A percentile compares a stretch with the other conserved stretches of the same genome.
Conservation (phyloP, 139 green algal genomes). For the Micractinium conductrix region DNA sequence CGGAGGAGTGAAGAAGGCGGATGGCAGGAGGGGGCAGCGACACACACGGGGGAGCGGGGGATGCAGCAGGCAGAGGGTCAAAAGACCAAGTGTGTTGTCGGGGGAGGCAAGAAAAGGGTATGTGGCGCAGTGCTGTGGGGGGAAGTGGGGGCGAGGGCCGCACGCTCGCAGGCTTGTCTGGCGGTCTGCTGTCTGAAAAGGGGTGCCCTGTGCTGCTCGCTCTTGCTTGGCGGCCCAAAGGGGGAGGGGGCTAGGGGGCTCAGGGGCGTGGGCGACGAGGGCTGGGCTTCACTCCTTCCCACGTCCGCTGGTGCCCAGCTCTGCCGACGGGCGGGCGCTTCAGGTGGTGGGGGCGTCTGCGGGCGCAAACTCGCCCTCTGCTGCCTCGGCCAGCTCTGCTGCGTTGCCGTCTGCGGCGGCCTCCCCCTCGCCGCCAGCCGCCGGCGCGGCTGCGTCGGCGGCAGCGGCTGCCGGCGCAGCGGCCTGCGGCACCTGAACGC, state of each 20-base stretch:
- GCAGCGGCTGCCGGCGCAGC: not conserved
- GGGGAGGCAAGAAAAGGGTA: not conserved
- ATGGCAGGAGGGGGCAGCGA: no score
- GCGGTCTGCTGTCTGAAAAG: not conserved
- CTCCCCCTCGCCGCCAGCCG: not conserved
- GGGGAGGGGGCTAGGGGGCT: no score
- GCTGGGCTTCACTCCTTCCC: no score
- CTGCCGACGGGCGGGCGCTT: not conserved
- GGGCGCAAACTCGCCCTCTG: not conserved
- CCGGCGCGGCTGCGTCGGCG: not conserved
- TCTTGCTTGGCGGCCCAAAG: not conserved
- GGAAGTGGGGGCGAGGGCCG: no score
- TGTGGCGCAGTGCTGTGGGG: not conserved
- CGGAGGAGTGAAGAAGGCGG: not conserved
- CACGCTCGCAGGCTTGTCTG: not conserved
- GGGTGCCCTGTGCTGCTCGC: constrained; percentile 12
- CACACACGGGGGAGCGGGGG: not conserved
- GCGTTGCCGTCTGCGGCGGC: not conserved
- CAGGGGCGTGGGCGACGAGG: no score
- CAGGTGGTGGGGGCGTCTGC: not conserved
- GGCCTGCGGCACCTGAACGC: not conserved
- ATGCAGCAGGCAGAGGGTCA: not conserved
- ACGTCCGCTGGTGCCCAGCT: not conserved
- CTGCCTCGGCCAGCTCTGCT: not conserved
- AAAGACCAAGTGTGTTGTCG: not conserved